These are phyloP conservation scores for Oryza brachyantha DNA, from an alignment of 176 grass and related monocot species.

Conservation along the genomic window DNA sequence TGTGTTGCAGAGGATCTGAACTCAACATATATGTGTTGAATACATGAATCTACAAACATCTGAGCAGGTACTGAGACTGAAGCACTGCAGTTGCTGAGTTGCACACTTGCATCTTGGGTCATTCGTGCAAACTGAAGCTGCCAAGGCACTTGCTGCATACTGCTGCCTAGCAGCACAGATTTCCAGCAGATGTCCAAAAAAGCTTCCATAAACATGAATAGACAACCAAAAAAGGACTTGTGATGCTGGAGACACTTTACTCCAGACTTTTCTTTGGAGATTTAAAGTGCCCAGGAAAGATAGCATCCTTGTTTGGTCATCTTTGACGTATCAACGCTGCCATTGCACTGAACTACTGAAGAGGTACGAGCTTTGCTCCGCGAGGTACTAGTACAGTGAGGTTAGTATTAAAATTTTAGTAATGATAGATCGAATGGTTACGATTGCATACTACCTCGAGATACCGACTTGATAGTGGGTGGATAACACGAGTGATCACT, in stretches of 20 bases:
- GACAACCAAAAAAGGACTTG: neutral
- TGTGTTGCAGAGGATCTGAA: too few species aligned
- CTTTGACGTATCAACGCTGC: neutral
- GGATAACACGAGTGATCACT: too few species aligned
- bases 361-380: too few species aligned
- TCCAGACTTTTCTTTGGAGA: neutral
- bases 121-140: neutral
- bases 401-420: too few species aligned
- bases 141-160: neutral
- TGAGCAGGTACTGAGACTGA: neutral
- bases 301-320: conserved; percentile 6
- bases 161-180: neutral
- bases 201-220: neutral
- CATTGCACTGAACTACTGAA: too few species aligned
- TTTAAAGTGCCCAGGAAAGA: neutral
- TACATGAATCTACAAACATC: neutral
- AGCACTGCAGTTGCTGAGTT: neutral
- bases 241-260: neutral
- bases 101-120: neutral
- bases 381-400: too few species aligned
- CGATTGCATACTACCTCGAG: too few species aligned
- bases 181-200: neutral
- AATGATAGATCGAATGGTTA: too few species aligned
- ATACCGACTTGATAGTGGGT: too few species aligned
- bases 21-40: neutral